Evolutionary conservation across 805 yeast genomes (phyloP), one percentile per base, ranked within the genome.

Genomic region (Wickerhamiella azyma): DNA sequence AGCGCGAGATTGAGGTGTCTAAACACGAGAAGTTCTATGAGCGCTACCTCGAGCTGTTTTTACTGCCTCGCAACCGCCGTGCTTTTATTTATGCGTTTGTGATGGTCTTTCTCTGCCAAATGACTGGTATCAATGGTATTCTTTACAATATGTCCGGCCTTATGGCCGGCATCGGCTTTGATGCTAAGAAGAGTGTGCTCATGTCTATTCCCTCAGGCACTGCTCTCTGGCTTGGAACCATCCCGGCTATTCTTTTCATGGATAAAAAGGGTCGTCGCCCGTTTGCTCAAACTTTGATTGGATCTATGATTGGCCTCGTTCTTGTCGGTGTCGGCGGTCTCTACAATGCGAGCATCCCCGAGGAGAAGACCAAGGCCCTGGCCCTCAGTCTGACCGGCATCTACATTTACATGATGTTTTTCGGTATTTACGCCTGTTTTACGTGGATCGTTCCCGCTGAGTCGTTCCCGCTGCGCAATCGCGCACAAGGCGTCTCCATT

Each of bases 161-260:
- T 56, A 72, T 77, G 76, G 56, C 55, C 2, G 63, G 66, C 28
- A 74, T 77, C 55, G 81, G 81, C 6, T 77, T 78, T 61, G 49
- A 58, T 47, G 60, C 61, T 18, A 72, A 72, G 54, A 59, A 69
- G 43, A 63, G 78, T 19, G 80, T 77, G 10, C 73, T 76, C 55
- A 76, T 77, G 82, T 76, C 81, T 6, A 68, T 76, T 56, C 83
- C 77, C 17, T 81, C 81, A 45, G 83, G 83, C 55, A 81, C 79
- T 29, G 66, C 81, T 1, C 61, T 77, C 37, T 58, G 77, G 51
- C 41, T 78, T 9, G 83, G 83, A 55, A 74, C 82, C 9, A 76
- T 78, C 53, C 83, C 83, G 19, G 82, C 81, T 10, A 70, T 76
- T 46, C 53, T 74, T 48, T 75, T 60, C 40, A 58, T 60, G 59